Conservation (phyloP, 2,329 filamentous ascomycete genomes). For the Claviceps sp. region DNA sequence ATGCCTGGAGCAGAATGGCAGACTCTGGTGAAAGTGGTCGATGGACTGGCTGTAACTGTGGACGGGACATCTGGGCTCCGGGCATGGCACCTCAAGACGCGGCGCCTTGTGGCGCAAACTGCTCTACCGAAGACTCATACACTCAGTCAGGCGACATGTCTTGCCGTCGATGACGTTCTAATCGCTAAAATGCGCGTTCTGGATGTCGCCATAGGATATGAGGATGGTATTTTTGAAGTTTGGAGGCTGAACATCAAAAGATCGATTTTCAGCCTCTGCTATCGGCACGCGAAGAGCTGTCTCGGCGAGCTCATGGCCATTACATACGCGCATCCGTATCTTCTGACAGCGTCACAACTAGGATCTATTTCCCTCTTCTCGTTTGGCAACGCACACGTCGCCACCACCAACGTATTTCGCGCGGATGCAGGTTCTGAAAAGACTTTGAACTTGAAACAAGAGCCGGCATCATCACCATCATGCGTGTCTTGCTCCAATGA, state of each 20-base stretch:
- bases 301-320: constrained; percentile 56
- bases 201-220: constrained; percentile 55
- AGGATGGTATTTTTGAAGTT: constrained; percentile 56
- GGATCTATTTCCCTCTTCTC: constrained; percentile 67
- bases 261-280: constrained; percentile 32
- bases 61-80: constrained; percentile 57
- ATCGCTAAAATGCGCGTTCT: constrained; percentile 29
- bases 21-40: constrained; percentile 66
- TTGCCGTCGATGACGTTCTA: constrained; percentile 49
- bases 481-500: neutral
- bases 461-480: neutral
- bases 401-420: neutral
- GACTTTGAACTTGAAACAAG: neutral
- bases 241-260: constrained; percentile 44
- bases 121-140: constrained; percentile 17
- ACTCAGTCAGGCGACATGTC: constrained; percentile 39
- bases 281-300: constrained; percentile 46
- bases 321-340: constrained; percentile 60
- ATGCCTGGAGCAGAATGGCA: constrained; percentile 18
- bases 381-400: constrained; percentile 28
- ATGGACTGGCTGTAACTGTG: constrained; percentile 65
- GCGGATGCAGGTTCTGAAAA: neutral
- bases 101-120: constrained; percentile 41
- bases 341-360: constrained; percentile 63
- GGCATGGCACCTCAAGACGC: constrained; percentile 62